phyloP scores from a whole-genome alignment of 2,329 filamentous ascomycete genomes.

The Herpotrichia juniperi region DNA sequence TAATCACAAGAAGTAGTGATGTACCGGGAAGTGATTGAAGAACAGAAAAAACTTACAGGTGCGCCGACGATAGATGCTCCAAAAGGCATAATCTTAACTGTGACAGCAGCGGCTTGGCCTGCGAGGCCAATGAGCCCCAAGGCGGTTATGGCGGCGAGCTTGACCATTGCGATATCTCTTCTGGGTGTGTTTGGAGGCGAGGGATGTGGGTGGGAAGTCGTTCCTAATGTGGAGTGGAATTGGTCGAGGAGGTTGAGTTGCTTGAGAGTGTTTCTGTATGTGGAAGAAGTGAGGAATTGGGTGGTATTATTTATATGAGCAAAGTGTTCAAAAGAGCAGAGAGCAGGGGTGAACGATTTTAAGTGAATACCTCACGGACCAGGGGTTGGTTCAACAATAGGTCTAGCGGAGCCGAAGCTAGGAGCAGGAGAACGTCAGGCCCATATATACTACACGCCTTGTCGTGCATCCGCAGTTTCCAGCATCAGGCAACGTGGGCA shows the following conservation, averaged over 20 bases:
- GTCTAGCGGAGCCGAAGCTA: neutral
- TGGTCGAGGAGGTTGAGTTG: neutral
- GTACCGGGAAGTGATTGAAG: neutral
- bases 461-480: neutral
- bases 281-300: neutral
- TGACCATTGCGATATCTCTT: slow-evolving; percentile 5
- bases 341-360: neutral
- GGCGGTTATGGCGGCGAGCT: slow-evolving; percentile 3
- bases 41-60: slow-evolving; percentile 11
- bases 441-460: neutral
- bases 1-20: slow-evolving; percentile 1
- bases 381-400: neutral
- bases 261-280: neutral
- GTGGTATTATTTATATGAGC: neutral
- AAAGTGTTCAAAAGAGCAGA: neutral
- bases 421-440: neutral
- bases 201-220: slow-evolving; percentile 22
- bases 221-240: neutral
- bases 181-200: neutral
- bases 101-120: slow-evolving; percentile 21
- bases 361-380: neutral
- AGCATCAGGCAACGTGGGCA: neutral
- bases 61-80: slow-evolving; percentile 41
- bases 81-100: slow-evolving; percentile 43
- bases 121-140: slow-evolving; percentile 6